phyloP scores from a whole-genome alignment of 805 yeast species.

The Barnettozyma sp. region DNA sequence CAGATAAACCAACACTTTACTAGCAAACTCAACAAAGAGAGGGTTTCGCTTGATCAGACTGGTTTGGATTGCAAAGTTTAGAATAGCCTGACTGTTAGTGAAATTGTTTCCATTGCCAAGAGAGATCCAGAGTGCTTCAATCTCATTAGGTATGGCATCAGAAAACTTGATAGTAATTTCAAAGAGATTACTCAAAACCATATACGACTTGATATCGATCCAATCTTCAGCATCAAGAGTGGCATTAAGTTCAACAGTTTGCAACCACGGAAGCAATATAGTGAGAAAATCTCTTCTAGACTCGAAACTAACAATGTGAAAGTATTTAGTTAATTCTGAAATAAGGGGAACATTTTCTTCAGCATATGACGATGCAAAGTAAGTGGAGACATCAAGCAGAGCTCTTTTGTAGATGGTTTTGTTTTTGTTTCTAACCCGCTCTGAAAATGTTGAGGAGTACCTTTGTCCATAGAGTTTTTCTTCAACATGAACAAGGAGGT shows the following conservation, averaged over 20 bases:
- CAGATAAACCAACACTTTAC: slow-evolving; percentile 76
- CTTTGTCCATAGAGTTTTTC: slow-evolving; percentile 46
- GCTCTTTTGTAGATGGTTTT: slow-evolving; percentile 85
- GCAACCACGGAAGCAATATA: slow-evolving; percentile 89
- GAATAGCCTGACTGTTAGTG: slow-evolving; percentile 62
- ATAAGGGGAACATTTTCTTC: slow-evolving; percentile 55
- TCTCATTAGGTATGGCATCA: slow-evolving; percentile 71
- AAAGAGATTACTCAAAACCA: slow-evolving; percentile 75
- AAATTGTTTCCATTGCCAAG: slow-evolving; percentile 69
- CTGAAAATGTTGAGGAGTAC: slow-evolving; percentile 51
- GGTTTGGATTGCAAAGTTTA: slow-evolving; percentile 61
- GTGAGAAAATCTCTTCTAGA: slow-evolving; percentile 75
- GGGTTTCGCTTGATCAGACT: slow-evolving; percentile 68
- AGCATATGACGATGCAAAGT: slow-evolving; percentile 57
- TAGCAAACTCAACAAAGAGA: slow-evolving; percentile 65
- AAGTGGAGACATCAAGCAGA: slow-evolving; percentile 67
- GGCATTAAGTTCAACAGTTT: slow-evolving; percentile 58
- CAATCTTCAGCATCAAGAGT: slow-evolving; percentile 30
- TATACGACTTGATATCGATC: slow-evolving; percentile 37
- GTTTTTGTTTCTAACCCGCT: slow-evolving; percentile 66
- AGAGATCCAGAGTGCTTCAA: slow-evolving; percentile 94
- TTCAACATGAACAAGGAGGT: slow-evolving; percentile 63
- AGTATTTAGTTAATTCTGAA: slow-evolving; percentile 64
- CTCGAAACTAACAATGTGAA: slow-evolving; percentile 49
- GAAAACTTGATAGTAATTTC: slow-evolving; percentile 80